A percentile compares a stretch with the other conserved stretches of the same genome.
These are phyloP conservation scores for Epichloe gansuensis DNA, from an alignment of 2,329 filamentous ascomycete genomes.

Conservation along the genomic window DNA sequence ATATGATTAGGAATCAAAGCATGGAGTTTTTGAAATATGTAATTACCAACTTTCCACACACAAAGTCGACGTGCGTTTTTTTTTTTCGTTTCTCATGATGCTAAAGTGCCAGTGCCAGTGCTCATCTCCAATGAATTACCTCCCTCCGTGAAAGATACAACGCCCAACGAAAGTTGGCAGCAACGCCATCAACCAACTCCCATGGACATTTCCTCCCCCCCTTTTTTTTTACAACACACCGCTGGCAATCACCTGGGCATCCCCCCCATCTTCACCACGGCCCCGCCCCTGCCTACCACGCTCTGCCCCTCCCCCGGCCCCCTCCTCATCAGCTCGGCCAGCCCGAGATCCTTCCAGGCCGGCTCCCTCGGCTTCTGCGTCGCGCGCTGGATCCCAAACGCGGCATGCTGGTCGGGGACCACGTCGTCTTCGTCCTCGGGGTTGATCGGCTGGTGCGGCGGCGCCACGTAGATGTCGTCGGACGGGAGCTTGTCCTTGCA, in stretches of 20 bases:
- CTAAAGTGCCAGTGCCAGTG: too few relatives aligned
- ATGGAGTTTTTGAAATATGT: too few relatives aligned
- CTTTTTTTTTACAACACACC: too few relatives aligned
- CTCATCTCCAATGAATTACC: too few relatives aligned
- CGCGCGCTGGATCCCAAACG: slow-evolving; percentile 72
- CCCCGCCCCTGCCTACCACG: slow-evolving; percentile 5
- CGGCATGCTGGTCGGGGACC: slow-evolving; percentile 76
- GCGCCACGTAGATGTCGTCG: slow-evolving; percentile 73
- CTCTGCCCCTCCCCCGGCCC: slow-evolving; percentile 30
- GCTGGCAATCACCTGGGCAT: not conserved
- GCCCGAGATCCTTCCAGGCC: slow-evolving; percentile 66
- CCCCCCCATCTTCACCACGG: not conserved
- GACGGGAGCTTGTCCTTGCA: slow-evolving; percentile 56
- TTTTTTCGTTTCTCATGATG: too few relatives aligned
- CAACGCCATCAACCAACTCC: too few relatives aligned
- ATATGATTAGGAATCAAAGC: too few relatives aligned
- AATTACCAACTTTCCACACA: too few relatives aligned
- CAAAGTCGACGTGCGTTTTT: too few relatives aligned
- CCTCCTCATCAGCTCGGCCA: slow-evolving; percentile 56
- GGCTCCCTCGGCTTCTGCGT: slow-evolving; percentile 59
- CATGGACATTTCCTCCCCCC: too few relatives aligned
- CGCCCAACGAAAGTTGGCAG: too few relatives aligned
- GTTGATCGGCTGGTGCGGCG: slow-evolving; percentile 68
- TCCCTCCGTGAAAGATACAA: too few relatives aligned
- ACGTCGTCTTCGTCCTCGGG: slow-evolving; percentile 83